Base-by-base conservation (phyloP, 2,329 filamentous ascomycete species). In the Teratosphaeria gauchensis region DNA sequence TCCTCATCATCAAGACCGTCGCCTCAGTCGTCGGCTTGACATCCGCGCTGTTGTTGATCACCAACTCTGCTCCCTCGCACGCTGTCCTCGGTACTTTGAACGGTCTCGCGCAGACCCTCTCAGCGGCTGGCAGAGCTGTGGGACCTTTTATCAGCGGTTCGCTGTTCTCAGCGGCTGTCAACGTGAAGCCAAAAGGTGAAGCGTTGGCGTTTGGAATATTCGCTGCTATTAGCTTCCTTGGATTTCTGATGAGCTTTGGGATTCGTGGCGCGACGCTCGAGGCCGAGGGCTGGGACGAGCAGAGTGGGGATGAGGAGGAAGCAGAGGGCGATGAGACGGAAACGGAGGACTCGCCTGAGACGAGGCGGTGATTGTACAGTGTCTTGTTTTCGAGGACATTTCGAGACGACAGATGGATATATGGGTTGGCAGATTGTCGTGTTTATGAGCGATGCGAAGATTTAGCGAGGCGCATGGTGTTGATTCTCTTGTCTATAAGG, bases 101-200 rank as follows among this genome's bases (percentile, higher is more conserved):
- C 69, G 94, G 94, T 9, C 82, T 97, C 33, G 94, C 94, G 0
- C 94, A 99, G 73, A 96, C 91, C 0, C 83, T 99, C 0, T 95
- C 90, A 0, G 94, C 94, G 0, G 90, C 89, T 0, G 94, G 94
- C 8, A 85, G 94, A 60, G 91, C 92, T 51, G 82, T 90, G 0
- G 94, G 94, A 0, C 94, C 94, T 0, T 92, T 97, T 64, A 77
- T 95, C 0, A 94, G 91, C 0, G 94, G 94, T 0, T 86, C 86
- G 0, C 78, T 99, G 0, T 99, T 95, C 72, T 90, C 90, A 0
- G 77, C 92, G 0, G 87, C 90, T 0, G 87, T 84, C 0, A 81
- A 82, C 54, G 80, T 96, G 4, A 77, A 81, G 11, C 88, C 86
- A 2, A 94, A 91, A 68, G 92, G 94, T 1, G 92, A 96, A 73